Base-by-base conservation (phyloP, 176 grass and related monocot species). In the Phoenix dactylifera region DNA sequence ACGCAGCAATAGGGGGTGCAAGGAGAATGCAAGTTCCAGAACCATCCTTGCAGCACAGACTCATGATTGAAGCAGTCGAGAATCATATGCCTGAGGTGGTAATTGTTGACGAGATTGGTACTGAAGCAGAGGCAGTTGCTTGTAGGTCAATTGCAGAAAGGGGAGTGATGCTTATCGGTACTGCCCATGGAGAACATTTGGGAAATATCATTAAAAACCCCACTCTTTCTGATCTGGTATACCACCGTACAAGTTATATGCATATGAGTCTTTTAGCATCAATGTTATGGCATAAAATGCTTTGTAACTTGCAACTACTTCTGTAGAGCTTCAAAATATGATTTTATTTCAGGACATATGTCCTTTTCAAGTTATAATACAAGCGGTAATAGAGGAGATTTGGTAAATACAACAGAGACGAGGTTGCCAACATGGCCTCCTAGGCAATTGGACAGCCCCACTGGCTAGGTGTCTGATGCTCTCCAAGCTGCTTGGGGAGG, bases 71-170 rank as follows among this genome's bases (percentile, higher is more conserved):
- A 90, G 92, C 92, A 24, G 87, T 97, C 18, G 87, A 97, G 75
- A 97, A 97, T 63, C 92, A 97, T 83, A 97, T 97, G 87, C 92
- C 92, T 68, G 84, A 97, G 78, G 92, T 91, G 66, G 85, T 97
- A 61, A 91, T 91, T 59, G 87, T 97, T 55, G 92, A 91, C 50
- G 92, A 97, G 80, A 97, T 97, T 50, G 92, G 92, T 55, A 97
- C 92, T 54, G 82, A 97, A 72, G 83, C 84, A 25, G 92, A 91
- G 79, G 87, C 87, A 16, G 78, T 80, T 51, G 92, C 92, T 63
- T 91, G 92, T 72, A 81, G 87, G 32, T 97, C 92, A 50, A 97
- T 97, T 85, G 84, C 87, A 64, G 92, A 97, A 79, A 82, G 87
- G 67, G 92, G 92, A 61, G 87, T 97, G 17, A 88, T 97, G 92